These are phyloP conservation scores for Syzygium oleosum DNA, from an alignment of 345 rosid species.

Conservation along the genomic window DNA sequence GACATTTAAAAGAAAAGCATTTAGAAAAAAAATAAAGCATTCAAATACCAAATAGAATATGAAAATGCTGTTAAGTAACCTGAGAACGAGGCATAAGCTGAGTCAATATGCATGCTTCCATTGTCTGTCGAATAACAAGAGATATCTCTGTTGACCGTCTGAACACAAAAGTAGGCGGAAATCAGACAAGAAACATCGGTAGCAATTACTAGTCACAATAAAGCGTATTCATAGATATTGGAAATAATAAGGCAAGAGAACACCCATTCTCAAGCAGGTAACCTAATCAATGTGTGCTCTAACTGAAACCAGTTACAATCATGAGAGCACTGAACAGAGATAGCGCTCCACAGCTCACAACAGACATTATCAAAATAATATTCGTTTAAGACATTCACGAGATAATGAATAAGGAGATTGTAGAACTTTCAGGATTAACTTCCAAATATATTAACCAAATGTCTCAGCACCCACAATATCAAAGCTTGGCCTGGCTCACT, in stretches of 20 bases:
- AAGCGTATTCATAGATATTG: background rate
- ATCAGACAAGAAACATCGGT: background rate
- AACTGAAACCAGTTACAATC: background rate
- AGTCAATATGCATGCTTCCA: conserved; percentile 89
- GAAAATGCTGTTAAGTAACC: conserved; percentile 26
- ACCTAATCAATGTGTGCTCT: background rate
- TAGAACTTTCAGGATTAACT: background rate
- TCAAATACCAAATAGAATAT: background rate
- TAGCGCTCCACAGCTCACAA: background rate
- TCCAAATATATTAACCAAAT: background rate
- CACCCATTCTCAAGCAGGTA: background rate
- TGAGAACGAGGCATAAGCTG: conserved; percentile 87
- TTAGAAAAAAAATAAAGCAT: background rate
- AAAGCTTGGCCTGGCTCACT: background rate
- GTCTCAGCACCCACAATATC: background rate
- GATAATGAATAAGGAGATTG: no score
- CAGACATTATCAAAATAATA: background rate
- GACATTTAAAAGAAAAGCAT: background rate
- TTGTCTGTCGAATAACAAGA: conserved; percentile 82
- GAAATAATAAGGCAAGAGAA: background rate
- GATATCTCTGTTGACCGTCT: conserved; percentile 98
- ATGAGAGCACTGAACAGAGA: background rate
- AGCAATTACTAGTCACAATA: background rate
- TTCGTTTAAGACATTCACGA: background rate
- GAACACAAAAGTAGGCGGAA: background rate